Conservation (phyloP, 2,329 filamentous ascomycete species). For the Nakataea oryzae region DNA sequence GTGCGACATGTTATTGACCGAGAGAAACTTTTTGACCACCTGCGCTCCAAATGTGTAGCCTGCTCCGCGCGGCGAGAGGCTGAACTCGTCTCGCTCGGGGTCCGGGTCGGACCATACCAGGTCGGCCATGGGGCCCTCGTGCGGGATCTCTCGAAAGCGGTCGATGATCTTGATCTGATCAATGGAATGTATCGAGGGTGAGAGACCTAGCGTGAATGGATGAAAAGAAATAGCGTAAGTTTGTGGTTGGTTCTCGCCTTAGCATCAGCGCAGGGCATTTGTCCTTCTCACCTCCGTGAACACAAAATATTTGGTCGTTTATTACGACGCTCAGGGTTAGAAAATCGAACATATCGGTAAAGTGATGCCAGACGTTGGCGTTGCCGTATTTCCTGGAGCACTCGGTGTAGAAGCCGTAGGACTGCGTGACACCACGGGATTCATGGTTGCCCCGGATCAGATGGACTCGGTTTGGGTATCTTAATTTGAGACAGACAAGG, state of each 20-base stretch:
- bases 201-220: constrained; percentile 45
- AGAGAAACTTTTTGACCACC: constrained; percentile 95
- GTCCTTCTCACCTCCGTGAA: constrained; percentile 67
- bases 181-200: constrained; percentile 89
- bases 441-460: constrained; percentile 97
- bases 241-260: neutral
- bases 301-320: constrained; percentile 97
- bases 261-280: neutral
- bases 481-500: constrained; percentile 90
- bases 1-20: constrained; percentile 95
- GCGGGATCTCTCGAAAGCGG: constrained; percentile 94
- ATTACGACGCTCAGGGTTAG: constrained; percentile 94
- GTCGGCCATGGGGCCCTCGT: constrained; percentile 99
- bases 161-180: constrained; percentile 99
- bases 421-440: constrained; percentile 93
- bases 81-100: constrained; percentile 95
- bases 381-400: constrained; percentile 98
- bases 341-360: constrained; percentile 99
- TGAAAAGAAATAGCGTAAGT: neutral
- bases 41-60: constrained; percentile 97
- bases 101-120: constrained; percentile 98
- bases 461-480: constrained; percentile 92
- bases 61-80: constrained; percentile 81
- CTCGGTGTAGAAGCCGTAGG: constrained; percentile 98
- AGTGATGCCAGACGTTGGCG: constrained; percentile 98